Percentiles rank a stretch among this genome's conserved stretches.
Evolutionary conservation across 306 rosid species (phyloP).

Genomic region (Prunus mira): DNA sequence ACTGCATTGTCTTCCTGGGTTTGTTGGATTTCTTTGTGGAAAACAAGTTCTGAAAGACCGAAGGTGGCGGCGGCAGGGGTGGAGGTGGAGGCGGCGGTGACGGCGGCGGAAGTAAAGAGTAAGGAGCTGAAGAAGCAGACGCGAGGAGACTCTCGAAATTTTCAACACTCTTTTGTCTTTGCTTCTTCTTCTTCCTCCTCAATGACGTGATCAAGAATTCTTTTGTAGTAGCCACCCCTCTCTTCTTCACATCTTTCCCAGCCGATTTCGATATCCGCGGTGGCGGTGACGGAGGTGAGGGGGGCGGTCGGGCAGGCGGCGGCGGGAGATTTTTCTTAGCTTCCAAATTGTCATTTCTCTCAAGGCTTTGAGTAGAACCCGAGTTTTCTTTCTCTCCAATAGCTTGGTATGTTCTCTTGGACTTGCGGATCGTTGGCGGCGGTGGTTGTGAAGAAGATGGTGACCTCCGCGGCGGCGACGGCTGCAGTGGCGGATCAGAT

Average conservation of each 20-base stretch:
- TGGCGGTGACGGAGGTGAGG: constrained; percentile 15
- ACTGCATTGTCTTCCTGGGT: constrained; percentile 31
- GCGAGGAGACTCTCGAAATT: constrained; percentile 42
- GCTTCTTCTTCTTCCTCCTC: constrained; percentile 59
- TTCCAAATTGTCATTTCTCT: not conserved
- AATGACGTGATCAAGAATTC: constrained; percentile 44
- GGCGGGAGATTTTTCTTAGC: not conserved
- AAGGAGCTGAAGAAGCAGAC: constrained; percentile 10
- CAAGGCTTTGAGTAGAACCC: not conserved
- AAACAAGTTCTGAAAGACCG: constrained; percentile 47
- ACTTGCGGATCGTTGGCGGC: constrained; percentile 1
- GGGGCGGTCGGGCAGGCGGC: constrained; percentile 4
- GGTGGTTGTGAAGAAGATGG: constrained; percentile 34
- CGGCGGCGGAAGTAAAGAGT: constrained; percentile 37
- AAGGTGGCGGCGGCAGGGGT: constrained; percentile 36
- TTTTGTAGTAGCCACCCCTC: constrained; percentile 40
- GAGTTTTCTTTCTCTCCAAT: constrained; percentile 7
- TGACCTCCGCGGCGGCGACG: constrained; percentile 23
- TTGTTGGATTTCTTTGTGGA: constrained; percentile 50
- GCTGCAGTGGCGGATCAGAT: not conserved
- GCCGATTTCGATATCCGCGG: not conserved
- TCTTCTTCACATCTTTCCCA: constrained; percentile 36
- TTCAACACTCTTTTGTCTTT: constrained; percentile 57
- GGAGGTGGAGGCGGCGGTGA: constrained; percentile 32
- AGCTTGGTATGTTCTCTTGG: constrained; percentile 33